Evolutionary conservation across 805 yeast species (phyloP).

Genomic region (Metschnikowia peoriensis): DNA sequence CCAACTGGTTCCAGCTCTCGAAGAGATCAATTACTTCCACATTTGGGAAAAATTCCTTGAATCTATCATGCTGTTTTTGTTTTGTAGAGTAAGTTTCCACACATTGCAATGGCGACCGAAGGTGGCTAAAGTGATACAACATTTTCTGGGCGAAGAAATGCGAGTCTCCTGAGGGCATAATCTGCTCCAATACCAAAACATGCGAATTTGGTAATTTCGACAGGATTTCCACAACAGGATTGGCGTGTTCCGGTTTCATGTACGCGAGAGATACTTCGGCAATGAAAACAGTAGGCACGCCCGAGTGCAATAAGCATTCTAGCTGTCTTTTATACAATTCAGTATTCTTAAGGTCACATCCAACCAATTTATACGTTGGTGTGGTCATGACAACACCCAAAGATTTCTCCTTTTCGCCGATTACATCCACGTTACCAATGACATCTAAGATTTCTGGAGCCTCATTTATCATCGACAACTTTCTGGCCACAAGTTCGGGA

Average conservation of each 20-base stretch:
- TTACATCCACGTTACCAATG: conserved; percentile 33
- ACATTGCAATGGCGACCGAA: conserved; percentile 68
- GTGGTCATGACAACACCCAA: conserved; percentile 17
- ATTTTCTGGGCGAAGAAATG: conserved; percentile 75
- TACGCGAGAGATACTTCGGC: conserved; percentile 85
- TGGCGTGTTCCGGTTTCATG: conserved; percentile 67
- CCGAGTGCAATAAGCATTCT: conserved; percentile 23
- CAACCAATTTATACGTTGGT: conserved; percentile 49
- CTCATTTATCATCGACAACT: conserved; percentile 49
- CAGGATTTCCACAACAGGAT: conserved; percentile 52
- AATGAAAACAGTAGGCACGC: conserved; percentile 55
- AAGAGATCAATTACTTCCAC: conserved; percentile 54
- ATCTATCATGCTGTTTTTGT: conserved; percentile 49
- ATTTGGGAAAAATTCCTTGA: conserved; percentile 45
- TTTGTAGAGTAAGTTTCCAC: conserved; percentile 55
- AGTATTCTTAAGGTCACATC: conserved; percentile 62
- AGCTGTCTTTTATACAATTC: conserved; percentile 35
- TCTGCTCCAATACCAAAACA: conserved; percentile 67
- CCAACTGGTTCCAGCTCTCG: conserved; percentile 53
- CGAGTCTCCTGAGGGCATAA: conserved; percentile 58
- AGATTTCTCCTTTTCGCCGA: conserved; percentile 14
- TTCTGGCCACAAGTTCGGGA: conserved; percentile 61
- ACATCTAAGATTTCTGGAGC: conserved; percentile 47
- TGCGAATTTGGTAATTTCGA: conserved; percentile 51
- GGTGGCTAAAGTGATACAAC: conserved; percentile 66